Base-by-base conservation (phyloP, 164 flowering plant species). In the Chloranthus sessilifolius region DNA sequence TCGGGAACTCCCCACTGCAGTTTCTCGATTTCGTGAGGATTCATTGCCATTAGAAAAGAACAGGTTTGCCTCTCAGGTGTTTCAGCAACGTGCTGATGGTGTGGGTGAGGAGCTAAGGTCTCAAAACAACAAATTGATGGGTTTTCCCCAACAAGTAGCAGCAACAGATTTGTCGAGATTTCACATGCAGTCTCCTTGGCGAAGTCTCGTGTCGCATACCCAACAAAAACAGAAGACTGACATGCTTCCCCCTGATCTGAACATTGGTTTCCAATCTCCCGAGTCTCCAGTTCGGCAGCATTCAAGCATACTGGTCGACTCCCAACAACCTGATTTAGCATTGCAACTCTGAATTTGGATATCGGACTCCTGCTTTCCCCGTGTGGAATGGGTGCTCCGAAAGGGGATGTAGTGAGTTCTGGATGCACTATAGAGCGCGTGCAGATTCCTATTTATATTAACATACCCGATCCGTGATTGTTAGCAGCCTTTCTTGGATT, bases 251-350 rank as follows among this genome's bases (percentile, higher is more conserved):
- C 98, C 98, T 6, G 98, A 92, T 62, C 64, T 92, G 70, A 92
- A 92, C 53, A 77, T 88, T 44, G 72, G 82, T 35, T 82, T 80
- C 66, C 98, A 80, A 64, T 62, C 86, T 12, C 72, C 90, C 2
- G 87, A 72, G 26, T 88, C 97, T 33, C 95, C 95, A 0, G 88
- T 59, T 19, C 71, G 59, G 62, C 96, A 80, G 47, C 62, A 82
- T 17, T 68, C 88, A 6, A 72, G 84, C 15, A 56, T 69, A 10
- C 47, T 61, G 30, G 76, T 71, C 29, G 95, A 91, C 41, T 78
- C 96, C 21, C 98, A 88, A 72, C 96, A 81, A 57, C 98, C 98
- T 29, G 98, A 88, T 60, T 75, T 92, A 22, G 98, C 96, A 44
- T 73, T 92, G 73, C 98, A 92, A 55, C 95, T 92, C 45, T 91